These are phyloP conservation scores for Populus nigra DNA, from an alignment of 345 rosid genomes.

Conservation along the genomic window DNA sequence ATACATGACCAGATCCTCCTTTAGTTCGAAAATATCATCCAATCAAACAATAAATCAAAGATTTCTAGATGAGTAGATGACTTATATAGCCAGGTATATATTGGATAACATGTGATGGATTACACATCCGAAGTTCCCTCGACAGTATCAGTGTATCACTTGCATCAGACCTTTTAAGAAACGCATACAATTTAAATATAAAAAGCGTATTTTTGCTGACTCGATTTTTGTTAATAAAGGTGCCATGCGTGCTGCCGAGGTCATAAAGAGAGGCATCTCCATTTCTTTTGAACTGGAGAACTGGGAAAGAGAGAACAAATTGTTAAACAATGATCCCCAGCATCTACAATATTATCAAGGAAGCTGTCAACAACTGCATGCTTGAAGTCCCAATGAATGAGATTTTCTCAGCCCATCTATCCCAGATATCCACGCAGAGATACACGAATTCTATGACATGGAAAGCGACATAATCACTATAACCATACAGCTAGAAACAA, in stretches of 20 bases:
- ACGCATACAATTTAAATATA: not conserved
- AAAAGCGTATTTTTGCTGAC: slow-evolving; percentile 21
- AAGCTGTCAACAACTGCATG: not conserved
- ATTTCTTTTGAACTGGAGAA: slow-evolving; percentile 76
- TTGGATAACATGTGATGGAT: not conserved
- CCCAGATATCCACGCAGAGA: not conserved
- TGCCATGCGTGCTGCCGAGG: slow-evolving; percentile 85
- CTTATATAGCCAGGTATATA: not conserved
- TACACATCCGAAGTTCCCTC: not conserved
- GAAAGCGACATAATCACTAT: not conserved
- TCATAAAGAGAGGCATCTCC: slow-evolving; percentile 84
- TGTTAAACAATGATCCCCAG: not conserved
- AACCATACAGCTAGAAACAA: not conserved
- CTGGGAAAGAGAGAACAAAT: slow-evolving; percentile 37
- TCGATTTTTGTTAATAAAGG: slow-evolving; percentile 71
- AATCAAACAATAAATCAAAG: not conserved
- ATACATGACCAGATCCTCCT: not conserved
- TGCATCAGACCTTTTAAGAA: not conserved
- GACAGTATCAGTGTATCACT: not conserved
- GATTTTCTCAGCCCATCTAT: not conserved
- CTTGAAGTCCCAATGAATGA: not conserved
- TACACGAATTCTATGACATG: not conserved
- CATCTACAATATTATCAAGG: not conserved
- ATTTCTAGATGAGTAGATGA: not conserved
- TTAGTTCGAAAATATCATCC: not conserved